Base-by-base conservation (phyloP, 768 basidiomycete species). In the Hypsizygus marmoreus region DNA sequence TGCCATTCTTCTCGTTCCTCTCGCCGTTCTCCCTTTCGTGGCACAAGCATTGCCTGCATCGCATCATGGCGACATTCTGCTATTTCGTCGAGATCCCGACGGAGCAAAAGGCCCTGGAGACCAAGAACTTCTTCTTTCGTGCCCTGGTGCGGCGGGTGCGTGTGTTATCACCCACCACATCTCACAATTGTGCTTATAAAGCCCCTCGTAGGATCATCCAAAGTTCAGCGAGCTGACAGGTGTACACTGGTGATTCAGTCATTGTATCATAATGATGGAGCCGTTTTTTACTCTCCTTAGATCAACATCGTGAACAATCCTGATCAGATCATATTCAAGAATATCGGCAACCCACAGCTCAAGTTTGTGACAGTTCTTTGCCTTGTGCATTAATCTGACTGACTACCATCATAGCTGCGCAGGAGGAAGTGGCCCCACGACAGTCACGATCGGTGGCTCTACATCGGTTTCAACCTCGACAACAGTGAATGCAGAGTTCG, bases 201-300 rank as follows among this genome's bases (percentile, higher is more conserved):
- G n/a, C n/a, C n/a, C 4, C 9, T 36, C 4, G 22, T 14, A 53
- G 51, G 47, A 13, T 48, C 51, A 23, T 24, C 42, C 4, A 48
- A 48, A 4, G 34, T 53, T 13, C 26, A 35, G n/a, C 42, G 51
- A 10, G 51, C 51, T 13, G 51, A 53, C 16, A 44, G 40, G 23
- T 53, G 51, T 40, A 53, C 51, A 16, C 13, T 53, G 43, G 51
- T 53, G 26, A 37, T n/a, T 35, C 13, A n/a, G n/a, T n/a, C 12
- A n/a, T 14, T 22, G 3, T 4, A 6, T 25, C 10, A 14, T 37
- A 19, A 10, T 43, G 12, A 24, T 20, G 2, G 8, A 7, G 4
- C 17, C 16, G 8, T 3, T 25, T 35, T 16, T 17, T 7, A 40
- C 26, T 22, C 17, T 9, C 19, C 30, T 28, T 4, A 51, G 45